These are phyloP conservation scores for Saccharomyces cerevisiae DNA, from an alignment of 805 yeast genomes.

Conservation along the genomic window DNA sequence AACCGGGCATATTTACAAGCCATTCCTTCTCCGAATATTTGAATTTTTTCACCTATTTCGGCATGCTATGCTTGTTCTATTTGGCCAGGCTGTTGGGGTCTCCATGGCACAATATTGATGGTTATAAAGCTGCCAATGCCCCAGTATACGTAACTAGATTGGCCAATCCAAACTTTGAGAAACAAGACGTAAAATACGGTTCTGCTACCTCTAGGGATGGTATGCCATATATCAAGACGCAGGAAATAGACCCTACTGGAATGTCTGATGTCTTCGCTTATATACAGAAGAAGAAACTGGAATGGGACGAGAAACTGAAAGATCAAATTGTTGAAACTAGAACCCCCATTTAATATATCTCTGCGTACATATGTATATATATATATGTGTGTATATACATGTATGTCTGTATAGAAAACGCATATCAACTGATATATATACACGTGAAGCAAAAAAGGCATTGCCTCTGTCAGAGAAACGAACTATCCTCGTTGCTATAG, in stretches of 20 bases:
- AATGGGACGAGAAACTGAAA: constrained; percentile 71
- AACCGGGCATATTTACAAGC: constrained; percentile 90
- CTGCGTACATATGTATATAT: background rate
- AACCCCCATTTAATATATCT: constrained; percentile 13
- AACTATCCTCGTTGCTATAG: background rate
- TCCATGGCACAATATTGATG: constrained; percentile 80
- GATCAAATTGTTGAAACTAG: constrained; percentile 60
- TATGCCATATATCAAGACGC: constrained; percentile 47
- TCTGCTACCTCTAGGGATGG: constrained; percentile 66
- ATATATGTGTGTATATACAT: background rate
- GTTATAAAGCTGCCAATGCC: constrained; percentile 86
- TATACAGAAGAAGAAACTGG: constrained; percentile 44
- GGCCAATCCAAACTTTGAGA: constrained; percentile 40
- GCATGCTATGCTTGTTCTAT: constrained; percentile 80
- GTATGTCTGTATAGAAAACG: no score
- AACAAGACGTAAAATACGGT: constrained; percentile 55
- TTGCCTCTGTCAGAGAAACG: background rate
- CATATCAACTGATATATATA: no score
- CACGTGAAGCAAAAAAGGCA: background rate
- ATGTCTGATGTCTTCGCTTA: constrained; percentile 58
- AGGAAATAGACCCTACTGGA: constrained; percentile 56
- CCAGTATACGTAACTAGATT: constrained; percentile 58
- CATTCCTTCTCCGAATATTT: constrained; percentile 69
- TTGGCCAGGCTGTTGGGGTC: constrained; percentile 76
- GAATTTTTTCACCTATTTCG: constrained; percentile 71